A percentile compares a stretch with the other conserved stretches of the same genome.
phyloP scores from a whole-genome alignment of 345 rosid species.

The Linum lewisii region DNA sequence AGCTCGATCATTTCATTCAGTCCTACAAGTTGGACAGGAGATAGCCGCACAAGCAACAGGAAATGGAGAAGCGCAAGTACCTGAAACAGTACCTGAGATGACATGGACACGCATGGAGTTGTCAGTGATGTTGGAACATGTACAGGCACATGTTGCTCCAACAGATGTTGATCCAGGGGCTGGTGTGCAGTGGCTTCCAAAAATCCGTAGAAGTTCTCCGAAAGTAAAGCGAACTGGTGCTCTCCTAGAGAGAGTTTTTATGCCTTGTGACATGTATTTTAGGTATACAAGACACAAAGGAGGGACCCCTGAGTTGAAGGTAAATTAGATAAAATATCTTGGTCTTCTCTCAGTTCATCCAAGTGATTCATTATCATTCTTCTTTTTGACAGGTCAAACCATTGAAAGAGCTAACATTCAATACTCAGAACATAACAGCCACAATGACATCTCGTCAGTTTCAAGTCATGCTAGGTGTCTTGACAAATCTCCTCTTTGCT shows the following conservation, averaged over 20 bases:
- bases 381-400: constrained; percentile 67
- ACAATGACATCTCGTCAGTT: constrained; percentile 97
- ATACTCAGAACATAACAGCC: constrained; percentile 74
- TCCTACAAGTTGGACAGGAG: constrained; percentile 81
- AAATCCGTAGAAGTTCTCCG: constrained; percentile 74
- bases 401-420: constrained; percentile 84
- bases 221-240: constrained; percentile 98
- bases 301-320: constrained; percentile 92
- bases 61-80: constrained; percentile 44
- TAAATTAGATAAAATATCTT: constrained; percentile 22
- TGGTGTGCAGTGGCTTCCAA: constrained; percentile 98
- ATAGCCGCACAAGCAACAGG: constrained; percentile 86
- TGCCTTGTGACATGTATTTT: constrained; percentile 98
- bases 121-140: constrained; percentile 94
- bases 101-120: constrained; percentile 81
- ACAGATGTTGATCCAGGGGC: constrained; percentile 99
- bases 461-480: constrained; percentile 93
- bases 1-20: constrained; percentile 82
- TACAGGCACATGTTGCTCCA: constrained; percentile 99
- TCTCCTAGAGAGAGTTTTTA: constrained; percentile 93
- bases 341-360: no score
- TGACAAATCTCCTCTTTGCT: constrained; percentile 96
- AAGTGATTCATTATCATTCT: no score
- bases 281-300: constrained; percentile 96
- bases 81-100: constrained; percentile 85